Base-by-base conservation (phyloP, 2,329 filamentous ascomycete species). In the Xylariales sp. region DNA sequence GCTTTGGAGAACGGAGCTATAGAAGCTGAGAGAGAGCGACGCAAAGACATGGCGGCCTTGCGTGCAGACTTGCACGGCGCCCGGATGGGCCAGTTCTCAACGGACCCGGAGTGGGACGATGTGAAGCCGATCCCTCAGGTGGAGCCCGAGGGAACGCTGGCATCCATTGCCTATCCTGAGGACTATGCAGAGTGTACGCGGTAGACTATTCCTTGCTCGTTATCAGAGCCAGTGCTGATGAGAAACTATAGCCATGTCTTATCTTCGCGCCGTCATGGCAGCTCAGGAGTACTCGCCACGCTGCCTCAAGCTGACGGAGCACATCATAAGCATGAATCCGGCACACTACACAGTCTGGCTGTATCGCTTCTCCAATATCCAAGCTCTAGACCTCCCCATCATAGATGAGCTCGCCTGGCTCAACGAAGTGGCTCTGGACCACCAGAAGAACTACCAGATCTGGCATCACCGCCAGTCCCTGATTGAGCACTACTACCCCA, bases 301-400 rank as follows among this genome's bases (percentile, higher is more conserved):
- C 33, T 85, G 81, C 24, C 74, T 98, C 29, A 75, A 72, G 21
- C 77, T 98, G 45, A 98, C 93, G 5, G 84, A 89, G 57, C 81
- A 91, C 62, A 82, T 98, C 56, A 97, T 98, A 57, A 71, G 73
- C 43, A 81, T 96, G 76, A 98, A 98, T 62, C 87, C 93, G 13
- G 90, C 93, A 1, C 93, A 98, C 68, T 98, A 98, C 67, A 98
- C 93, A 13, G 91, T 97, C 44, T 98, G 93, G 93, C 79, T 97
- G 16, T 98, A 95, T 70, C 85, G 93, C 44, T 88, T 90, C 50
- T 80, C 83, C 54, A 85, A 84, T 37, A 66, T 97, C 33, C 76
- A 83, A 46, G 72, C 78, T 4, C 70, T 95, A 18, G 62, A 76
- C 33, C 72, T 83, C 33, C 67, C 81, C 38, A 68, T 93, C 30